Percentiles rank a stretch among this genome's conserved stretches.
Conservation (phyloP, 345 rosid species). For the Salix caprea region DNA sequence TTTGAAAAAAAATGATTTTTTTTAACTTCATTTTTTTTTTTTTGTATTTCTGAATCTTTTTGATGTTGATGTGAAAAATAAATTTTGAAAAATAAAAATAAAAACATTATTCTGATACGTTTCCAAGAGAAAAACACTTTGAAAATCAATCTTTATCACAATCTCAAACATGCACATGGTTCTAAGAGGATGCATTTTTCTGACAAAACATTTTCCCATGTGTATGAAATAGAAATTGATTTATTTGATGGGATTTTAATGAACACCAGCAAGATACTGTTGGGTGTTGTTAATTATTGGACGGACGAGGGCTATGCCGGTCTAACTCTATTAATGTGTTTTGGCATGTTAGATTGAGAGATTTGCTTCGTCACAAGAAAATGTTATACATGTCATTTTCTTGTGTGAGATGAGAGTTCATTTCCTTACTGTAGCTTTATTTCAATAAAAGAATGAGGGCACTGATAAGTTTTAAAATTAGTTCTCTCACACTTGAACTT, state of each 20-base stretch:
- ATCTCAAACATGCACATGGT: too few species aligned
- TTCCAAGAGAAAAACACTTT: too few species aligned
- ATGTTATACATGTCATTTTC: neutral
- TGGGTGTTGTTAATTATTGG: neutral
- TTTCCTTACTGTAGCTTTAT: neutral
- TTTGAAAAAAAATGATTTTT: too few species aligned
- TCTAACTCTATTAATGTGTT: neutral
- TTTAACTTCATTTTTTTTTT: too few species aligned
- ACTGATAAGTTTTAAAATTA: neutral
- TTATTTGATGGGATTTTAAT: neutral
- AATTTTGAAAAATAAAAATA: too few species aligned
- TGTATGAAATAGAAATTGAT: neutral
- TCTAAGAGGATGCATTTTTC: neutral
- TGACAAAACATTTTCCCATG: neutral
- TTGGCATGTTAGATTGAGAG: neutral
- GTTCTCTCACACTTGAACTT: neutral
- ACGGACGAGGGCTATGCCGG: neutral
- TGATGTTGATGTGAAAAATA: too few species aligned
- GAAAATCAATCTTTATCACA: too few species aligned
- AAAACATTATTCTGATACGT: too few species aligned
- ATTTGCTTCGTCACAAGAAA: neutral
- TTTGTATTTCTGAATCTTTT: too few species aligned
- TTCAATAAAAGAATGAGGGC: neutral
- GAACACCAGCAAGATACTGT: neutral
- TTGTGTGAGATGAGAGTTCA: neutral